A percentile compares a stretch with the other conserved stretches of the same genome.
Conservation (phyloP, 2,329 filamentous ascomycete species). For the Hypoxylon sp. region DNA sequence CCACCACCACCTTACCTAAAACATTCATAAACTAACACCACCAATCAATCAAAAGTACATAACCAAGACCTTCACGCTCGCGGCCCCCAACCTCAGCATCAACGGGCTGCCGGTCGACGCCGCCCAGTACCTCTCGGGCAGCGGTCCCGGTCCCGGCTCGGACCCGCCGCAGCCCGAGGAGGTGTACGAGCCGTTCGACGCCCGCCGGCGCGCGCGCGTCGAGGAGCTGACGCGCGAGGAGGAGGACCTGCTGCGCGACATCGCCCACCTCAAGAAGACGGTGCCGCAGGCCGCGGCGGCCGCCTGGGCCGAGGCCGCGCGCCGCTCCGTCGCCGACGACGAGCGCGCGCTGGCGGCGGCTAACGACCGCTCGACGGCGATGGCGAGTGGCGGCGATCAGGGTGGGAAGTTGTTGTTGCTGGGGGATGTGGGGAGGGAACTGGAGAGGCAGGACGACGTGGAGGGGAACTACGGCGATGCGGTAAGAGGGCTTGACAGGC, state of each 20-base stretch:
- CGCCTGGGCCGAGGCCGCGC: slow-evolving; percentile 56
- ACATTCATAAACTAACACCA: slow-evolving; percentile 10
- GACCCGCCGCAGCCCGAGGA: slow-evolving; percentile 51
- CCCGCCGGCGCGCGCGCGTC: slow-evolving; percentile 67
- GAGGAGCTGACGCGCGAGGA: slow-evolving; percentile 71
- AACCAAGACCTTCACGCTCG: slow-evolving; percentile 67
- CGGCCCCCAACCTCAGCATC: slow-evolving; percentile 70
- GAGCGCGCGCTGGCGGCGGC: slow-evolving; percentile 57
- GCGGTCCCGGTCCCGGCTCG: slow-evolving; percentile 8
- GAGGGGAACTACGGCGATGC: slow-evolving; percentile 61
- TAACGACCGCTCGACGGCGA: slow-evolving; percentile 35
- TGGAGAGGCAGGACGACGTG: slow-evolving; percentile 61
- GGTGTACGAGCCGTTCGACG: slow-evolving; percentile 70
- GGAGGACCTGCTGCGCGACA: slow-evolving; percentile 72
- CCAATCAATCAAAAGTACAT: slow-evolving; percentile 70
- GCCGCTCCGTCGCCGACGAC: slow-evolving; percentile 58
- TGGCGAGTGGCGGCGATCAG: slow-evolving; percentile 23
- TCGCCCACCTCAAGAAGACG: slow-evolving; percentile 68
- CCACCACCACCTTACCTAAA: too few species aligned
- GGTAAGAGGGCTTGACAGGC: slow-evolving; percentile 62
- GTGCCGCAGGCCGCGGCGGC: slow-evolving; percentile 61
- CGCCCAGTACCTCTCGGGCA: slow-evolving; percentile 53
- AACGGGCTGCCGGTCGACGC: slow-evolving; percentile 68
- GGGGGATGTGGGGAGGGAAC: slow-evolving; percentile 38
- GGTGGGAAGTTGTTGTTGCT: slow-evolving; percentile 29